Evolutionary conservation across 164 flowering plant genomes (phyloP).

Genomic region (Annona squamosa): DNA sequence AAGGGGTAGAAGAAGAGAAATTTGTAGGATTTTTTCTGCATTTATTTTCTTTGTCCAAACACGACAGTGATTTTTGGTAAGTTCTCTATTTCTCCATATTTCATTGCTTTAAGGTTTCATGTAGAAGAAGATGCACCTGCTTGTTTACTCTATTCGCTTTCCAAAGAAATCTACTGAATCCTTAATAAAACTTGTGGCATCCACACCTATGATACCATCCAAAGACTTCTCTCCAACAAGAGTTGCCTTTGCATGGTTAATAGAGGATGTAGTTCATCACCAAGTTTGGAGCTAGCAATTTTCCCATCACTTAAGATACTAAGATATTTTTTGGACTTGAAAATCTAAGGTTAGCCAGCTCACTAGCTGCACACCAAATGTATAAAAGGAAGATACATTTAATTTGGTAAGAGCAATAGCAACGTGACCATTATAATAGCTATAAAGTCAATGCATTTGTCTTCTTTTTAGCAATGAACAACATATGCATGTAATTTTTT

Average conservation of each 20-base stretch:
- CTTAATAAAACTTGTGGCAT: conserved; percentile 18
- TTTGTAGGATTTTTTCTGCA: no score
- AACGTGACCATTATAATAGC: not conserved
- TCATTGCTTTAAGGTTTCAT: no score
- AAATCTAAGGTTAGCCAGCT: conserved; percentile 78
- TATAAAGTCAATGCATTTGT: not conserved
- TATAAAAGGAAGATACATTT: conserved; percentile 59
- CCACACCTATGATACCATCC: conserved; percentile 22
- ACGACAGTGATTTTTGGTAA: no score
- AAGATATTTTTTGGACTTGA: conserved; percentile 69
- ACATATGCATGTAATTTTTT: not conserved
- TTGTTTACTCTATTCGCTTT: conserved; percentile 17
- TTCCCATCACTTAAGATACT: conserved; percentile 30
- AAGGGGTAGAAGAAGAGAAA: no score
- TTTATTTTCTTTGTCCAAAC: no score
- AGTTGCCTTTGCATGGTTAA: conserved; percentile 43
- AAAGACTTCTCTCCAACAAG: conserved; percentile 31
- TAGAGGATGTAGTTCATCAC: conserved; percentile 49
- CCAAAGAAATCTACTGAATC: conserved; percentile 20
- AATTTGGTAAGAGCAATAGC: conserved; percentile 44
- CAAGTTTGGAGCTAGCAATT: conserved; percentile 33
- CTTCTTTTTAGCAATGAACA: not conserved
- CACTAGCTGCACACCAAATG: conserved; percentile 86
- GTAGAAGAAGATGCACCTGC: not conserved
- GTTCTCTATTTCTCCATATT: no score